Evolutionary conservation across 768 basidiomycete species (phyloP).

Genomic region (Collybia nuda): DNA sequence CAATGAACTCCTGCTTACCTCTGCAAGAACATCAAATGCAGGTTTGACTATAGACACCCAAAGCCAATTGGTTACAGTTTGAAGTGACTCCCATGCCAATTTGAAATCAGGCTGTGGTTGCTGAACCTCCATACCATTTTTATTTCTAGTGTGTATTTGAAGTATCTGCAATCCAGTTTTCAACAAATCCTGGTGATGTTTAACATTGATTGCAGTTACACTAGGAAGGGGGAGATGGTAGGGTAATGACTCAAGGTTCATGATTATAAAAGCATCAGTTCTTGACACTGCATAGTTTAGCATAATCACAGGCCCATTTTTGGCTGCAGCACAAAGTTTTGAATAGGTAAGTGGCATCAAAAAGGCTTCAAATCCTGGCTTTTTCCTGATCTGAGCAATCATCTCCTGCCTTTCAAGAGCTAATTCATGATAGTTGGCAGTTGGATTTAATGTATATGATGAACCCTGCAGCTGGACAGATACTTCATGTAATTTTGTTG

Average conservation of each 20-base stretch:
- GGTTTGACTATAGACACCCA: constrained; percentile 16
- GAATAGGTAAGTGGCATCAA: background rate
- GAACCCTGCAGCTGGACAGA: no score
- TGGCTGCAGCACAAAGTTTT: background rate
- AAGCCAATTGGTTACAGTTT: constrained; percentile 15
- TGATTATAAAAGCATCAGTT: constrained; percentile 21
- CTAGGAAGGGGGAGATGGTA: constrained; percentile 13
- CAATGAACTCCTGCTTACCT: background rate
- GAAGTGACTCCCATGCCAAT: constrained; percentile 1
- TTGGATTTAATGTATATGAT: no score
- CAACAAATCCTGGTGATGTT: constrained; percentile 2
- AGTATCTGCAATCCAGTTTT: background rate
- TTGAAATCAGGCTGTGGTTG: background rate
- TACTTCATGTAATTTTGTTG: no score
- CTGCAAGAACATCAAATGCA: background rate
- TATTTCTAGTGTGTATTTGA: background rate
- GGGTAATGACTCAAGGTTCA: constrained; percentile 7
- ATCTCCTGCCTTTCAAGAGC: background rate
- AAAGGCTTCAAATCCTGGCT: background rate
- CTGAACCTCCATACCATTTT: background rate
- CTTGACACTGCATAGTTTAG: constrained; percentile 15
- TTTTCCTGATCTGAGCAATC: background rate
- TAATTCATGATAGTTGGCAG: constrained; percentile 1
- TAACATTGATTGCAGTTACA: background rate
- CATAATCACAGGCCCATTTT: constrained; percentile 15